Percentiles rank a stretch among this genome's conserved stretches.
phyloP scores from a whole-genome alignment of 2,329 filamentous ascomycete species.

The Botrytis deweyae region DNA sequence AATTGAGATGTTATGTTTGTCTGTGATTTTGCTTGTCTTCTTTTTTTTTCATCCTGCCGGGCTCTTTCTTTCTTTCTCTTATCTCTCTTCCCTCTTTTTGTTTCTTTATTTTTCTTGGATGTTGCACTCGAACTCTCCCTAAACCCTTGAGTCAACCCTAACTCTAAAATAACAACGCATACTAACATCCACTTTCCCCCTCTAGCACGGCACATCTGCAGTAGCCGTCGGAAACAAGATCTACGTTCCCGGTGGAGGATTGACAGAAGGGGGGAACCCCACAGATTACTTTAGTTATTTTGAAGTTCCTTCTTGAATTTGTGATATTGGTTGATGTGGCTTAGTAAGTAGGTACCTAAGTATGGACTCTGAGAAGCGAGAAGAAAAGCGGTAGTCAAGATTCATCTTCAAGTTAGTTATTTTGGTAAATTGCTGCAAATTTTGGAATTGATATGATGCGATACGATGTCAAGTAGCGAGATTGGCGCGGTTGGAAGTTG shows the following conservation, averaged over 20 bases:
- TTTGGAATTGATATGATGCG: neutral
- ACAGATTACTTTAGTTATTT: slow-evolving; percentile 17
- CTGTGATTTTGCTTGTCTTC: too few relatives aligned
- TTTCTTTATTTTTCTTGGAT: too few relatives aligned
- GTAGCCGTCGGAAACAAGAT: slow-evolving; percentile 35
- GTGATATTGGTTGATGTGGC: neutral
- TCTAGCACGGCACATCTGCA: slow-evolving; percentile 39
- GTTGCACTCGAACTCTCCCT: too few relatives aligned
- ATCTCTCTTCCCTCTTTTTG: too few relatives aligned
- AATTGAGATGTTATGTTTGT: rapidly evolving
- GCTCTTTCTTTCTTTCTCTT: too few relatives aligned
- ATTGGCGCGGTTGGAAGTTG: neutral
- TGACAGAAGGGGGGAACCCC: slow-evolving; percentile 9
- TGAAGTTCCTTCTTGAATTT: neutral
- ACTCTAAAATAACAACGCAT: neutral
- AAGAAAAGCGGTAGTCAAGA: neutral
- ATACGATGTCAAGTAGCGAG: neutral
- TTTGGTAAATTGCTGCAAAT: neutral
- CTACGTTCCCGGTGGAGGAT: slow-evolving; percentile 43
- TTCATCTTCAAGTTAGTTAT: neutral
- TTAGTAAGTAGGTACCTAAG: neutral
- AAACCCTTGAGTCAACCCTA: too few relatives aligned
- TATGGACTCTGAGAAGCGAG: neutral
- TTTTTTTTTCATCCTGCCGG: too few relatives aligned
- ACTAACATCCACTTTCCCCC: neutral